Base-by-base conservation (phyloP, 2,329 filamentous ascomycete species). In the Alternaria ethzedia region DNA sequence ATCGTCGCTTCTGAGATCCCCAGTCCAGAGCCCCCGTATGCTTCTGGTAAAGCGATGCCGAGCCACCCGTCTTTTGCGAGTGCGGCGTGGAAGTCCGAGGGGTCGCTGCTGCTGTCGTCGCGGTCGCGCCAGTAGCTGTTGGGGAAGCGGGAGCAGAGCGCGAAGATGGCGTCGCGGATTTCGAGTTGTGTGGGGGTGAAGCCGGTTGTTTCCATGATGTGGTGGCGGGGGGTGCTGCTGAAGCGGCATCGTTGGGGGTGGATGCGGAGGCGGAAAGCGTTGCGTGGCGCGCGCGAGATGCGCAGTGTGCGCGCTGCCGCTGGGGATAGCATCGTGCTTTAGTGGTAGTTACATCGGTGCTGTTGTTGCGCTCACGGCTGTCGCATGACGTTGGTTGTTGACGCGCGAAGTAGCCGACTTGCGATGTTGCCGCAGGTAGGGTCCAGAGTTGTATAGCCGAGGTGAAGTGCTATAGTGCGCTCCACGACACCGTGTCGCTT, bases 1-100 rank as follows among this genome's bases (percentile, higher is more conserved):
- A 95, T 91, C 0, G 90, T 92, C 1, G 92, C 92, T 75, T 96
- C 92, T 0, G 90, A 90, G 36, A 96, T 93, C 9, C 89, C 92
- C 9, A 96, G 80, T 0, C 90, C 91, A 1, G 91, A 86, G 1
- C 92, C 93, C 4, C 93, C 92, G 0, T 93, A 85, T 0, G 87
- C 83, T 75, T 94, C 91, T 0, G 92, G 91, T 4, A 96, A 81
- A 0, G 91, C 91, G 68, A 95, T 94, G 3, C 92, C 92, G 44
- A 96, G 86, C 91, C 91, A 96, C 7, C 93, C 92, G 67, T 89
- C 90, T 59, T 87, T 87, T 8, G 92, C 90, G 9, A 96, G 80
- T 0, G 90, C 90, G 0, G 89, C 87, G 76, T 96, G 92, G 44
- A 96, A 89, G 36, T 93, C 91, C 54, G 87, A 86, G 0, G 92